Evolutionary conservation across 78 protist species (phyloP), one percentile per base, ranked within the genome.

Genomic region (Parvularia atlantis): DNA sequence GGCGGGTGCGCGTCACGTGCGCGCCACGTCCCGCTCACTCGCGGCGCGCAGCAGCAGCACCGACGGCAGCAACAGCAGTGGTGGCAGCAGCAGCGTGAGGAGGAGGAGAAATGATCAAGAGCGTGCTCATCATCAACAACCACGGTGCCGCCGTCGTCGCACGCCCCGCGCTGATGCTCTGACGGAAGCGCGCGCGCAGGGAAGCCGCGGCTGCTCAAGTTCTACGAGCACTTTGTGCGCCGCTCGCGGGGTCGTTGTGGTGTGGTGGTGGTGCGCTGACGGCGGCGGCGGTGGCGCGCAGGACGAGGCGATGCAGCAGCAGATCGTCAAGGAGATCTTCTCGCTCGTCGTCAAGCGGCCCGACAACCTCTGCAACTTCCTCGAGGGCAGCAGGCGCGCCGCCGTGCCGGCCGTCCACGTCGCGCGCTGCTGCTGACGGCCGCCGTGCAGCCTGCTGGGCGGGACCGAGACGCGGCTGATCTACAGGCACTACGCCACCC

Each of bases 401-500:
- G 9, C 19, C 62, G 62, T n/a, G 62, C 33, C 31, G 40, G 13
- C 37, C 7, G 37, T 11, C 31, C 28, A 30, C 28, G 33, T 57
- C n/a, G n/a, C n/a, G n/a, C n/a, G n/a, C n/a, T n/a, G n/a, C n/a
- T n/a, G n/a, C n/a, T n/a, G 2, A 31, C 37, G 30, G n/a, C 7
- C 50, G 1, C 10, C 1, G 24, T 1, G 30, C 73, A 43, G 66
- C 13, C 41, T 69, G 52, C 28, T 65, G 43, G 66, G 71, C 43
- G 89, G 83, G 43, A 53, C 70, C 36, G 95, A 90, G 76, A 78
- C 92, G 30, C 78, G 76, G 68, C 9, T 89, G 28, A 83, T 93
- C 43, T 93, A 93, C 71, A 66, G 94, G 41, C 97, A 89, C 58
- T 93, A 89, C 53, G 97, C 97, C 37, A 93, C 97, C 7, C 87